A percentile compares a stretch with the other conserved stretches of the same genome.
phyloP scores from a whole-genome alignment of 75 land plant species.

The Ceratopteris richardii region DNA sequence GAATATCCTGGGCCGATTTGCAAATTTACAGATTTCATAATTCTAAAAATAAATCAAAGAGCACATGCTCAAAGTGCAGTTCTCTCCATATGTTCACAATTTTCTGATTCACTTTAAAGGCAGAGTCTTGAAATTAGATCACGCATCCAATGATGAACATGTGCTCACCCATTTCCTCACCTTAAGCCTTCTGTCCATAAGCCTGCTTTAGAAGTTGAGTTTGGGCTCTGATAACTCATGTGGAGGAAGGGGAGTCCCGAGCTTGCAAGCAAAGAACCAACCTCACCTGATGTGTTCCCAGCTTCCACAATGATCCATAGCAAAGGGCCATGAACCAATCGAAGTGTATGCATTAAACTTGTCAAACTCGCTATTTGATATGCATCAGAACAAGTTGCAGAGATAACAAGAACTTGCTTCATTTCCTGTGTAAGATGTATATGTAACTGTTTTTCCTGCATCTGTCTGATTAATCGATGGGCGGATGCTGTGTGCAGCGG shows the following conservation, averaged over 20 bases:
- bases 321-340: constrained; percentile 54
- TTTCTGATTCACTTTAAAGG: too few relatives aligned
- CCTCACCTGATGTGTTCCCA: constrained; percentile 67
- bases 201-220: constrained; percentile 44
- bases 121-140: too few relatives aligned
- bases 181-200: constrained; percentile 74
- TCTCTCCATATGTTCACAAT: too few relatives aligned
- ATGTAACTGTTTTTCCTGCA: constrained; percentile 69
- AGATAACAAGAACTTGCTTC: constrained; percentile 54
- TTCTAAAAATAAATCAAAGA: too few relatives aligned
- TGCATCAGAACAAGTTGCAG: constrained; percentile 77
- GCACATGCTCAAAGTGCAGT: too few relatives aligned
- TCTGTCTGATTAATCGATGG: constrained; percentile 55
- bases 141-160: too few relatives aligned
- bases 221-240: constrained; percentile 36
- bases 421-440: constrained; percentile 46
- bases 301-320: constrained; percentile 95
- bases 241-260: constrained; percentile 49
- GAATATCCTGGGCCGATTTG: too few relatives aligned
- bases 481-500: constrained; percentile 65
- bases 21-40: too few relatives aligned
- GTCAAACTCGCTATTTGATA: constrained; percentile 79
- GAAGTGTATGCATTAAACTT: constrained; percentile 68
- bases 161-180: constrained; percentile 37
- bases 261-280: constrained; percentile 38